Evolutionary conservation across 192 early-diverging fungal genomes (phyloP).

Genomic region (Diversispora epigaea): DNA sequence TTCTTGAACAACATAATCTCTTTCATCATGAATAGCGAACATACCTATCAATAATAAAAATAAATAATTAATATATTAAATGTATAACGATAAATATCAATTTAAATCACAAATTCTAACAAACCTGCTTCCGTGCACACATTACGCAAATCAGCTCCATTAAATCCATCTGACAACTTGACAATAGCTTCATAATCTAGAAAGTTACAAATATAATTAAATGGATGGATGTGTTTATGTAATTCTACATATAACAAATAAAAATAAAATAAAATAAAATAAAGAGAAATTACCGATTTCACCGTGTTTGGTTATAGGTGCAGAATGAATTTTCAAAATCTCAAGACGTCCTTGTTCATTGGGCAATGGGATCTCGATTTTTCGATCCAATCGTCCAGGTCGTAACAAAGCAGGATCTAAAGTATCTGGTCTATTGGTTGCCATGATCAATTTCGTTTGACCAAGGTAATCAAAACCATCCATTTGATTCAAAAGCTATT

Average conservation of each 20-base stretch:
- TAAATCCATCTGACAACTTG: constrained; percentile 97
- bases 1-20: constrained; percentile 97
- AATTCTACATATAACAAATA: not conserved
- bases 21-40: constrained; percentile 99
- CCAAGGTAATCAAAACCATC: constrained; percentile 99
- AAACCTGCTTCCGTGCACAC: constrained; percentile 97
- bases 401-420: constrained; percentile 96
- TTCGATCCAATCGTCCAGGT: constrained; percentile 95
- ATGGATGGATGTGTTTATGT: not conserved
- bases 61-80: constrained; percentile 4
- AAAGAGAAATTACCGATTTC: constrained; percentile 79
- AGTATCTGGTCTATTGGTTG: constrained; percentile 98
- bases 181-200: constrained; percentile 97
- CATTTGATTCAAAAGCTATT: constrained; percentile 94
- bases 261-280: not conserved
- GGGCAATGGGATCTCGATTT: constrained; percentile 98
- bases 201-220: not conserved
- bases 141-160: constrained; percentile 98
- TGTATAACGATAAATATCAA: not conserved
- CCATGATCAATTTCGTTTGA: constrained; percentile 99
- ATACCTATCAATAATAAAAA: constrained; percentile 61
- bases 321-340: constrained; percentile 96
- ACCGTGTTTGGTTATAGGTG: constrained; percentile 90
- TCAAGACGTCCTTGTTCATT: constrained; percentile 97
- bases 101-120: constrained; percentile 28